Conservation (phyloP, 2,329 filamentous ascomycete genomes). For the Xylariaceae sp. region DNA sequence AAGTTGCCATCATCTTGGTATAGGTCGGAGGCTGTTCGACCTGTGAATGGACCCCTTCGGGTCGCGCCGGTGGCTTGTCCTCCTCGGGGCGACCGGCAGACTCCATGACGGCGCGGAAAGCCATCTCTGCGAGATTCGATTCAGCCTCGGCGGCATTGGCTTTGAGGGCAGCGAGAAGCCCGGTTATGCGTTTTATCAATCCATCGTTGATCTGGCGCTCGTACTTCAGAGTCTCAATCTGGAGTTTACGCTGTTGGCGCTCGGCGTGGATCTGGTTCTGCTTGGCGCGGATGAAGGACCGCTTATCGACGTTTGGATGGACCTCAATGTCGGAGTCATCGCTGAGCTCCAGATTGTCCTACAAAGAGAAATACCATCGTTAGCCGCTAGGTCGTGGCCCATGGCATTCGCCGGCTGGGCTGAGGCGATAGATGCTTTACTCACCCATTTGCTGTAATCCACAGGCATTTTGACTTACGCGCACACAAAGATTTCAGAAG, state of each 20-base stretch:
- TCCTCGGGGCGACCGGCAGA: constrained; percentile 68
- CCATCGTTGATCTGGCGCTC: constrained; percentile 91
- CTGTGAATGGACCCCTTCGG: constrained; percentile 72
- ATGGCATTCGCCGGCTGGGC: not conserved
- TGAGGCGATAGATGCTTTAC: not conserved
- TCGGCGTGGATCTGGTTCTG: constrained; percentile 95
- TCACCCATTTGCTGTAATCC: constrained; percentile 66
- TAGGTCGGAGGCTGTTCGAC: constrained; percentile 75
- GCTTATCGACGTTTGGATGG: constrained; percentile 97
- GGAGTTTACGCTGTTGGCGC: constrained; percentile 75
- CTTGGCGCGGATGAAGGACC: constrained; percentile 96
- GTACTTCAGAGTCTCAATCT: constrained; percentile 89
- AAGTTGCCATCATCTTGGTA: constrained; percentile 96
- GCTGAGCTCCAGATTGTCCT: constrained; percentile 91
- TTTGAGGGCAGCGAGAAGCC: constrained; percentile 69
- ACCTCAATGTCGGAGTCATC: constrained; percentile 98
- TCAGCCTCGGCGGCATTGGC: constrained; percentile 66
- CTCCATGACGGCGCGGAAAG: constrained; percentile 88
- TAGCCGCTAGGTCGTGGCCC: not conserved
- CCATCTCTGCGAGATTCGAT: constrained; percentile 69
- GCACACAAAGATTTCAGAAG: not conserved
- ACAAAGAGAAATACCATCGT: constrained; percentile 14
- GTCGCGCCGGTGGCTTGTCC: constrained; percentile 68
- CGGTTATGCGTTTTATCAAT: constrained; percentile 76
- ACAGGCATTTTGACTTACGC: constrained; percentile 43